phyloP scores from a whole-genome alignment of 768 basidiomycete genomes.

The Leccinum imitatum region DNA sequence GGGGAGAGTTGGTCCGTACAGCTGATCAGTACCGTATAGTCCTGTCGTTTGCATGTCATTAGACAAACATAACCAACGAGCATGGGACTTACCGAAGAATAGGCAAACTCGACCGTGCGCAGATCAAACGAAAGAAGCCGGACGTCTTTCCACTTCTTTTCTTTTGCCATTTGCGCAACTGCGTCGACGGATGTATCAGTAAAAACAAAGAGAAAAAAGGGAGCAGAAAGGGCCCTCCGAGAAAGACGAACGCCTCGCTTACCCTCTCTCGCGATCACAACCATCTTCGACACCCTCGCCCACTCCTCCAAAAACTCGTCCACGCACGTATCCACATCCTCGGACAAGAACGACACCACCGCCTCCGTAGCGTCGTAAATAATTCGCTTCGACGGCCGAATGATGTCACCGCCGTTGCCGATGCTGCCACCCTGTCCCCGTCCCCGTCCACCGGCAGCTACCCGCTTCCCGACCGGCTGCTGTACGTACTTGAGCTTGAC shows the following conservation, averaged over 20 bases:
- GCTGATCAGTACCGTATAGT: conserved; percentile 75
- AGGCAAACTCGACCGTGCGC: conserved; percentile 89
- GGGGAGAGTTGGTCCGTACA: conserved; percentile 74
- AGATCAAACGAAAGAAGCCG: conserved; percentile 87
- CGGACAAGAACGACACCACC: conserved; percentile 84
- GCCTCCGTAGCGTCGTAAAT: conserved; percentile 89
- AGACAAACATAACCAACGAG: background rate
- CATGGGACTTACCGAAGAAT: conserved; percentile 51
- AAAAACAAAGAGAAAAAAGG: background rate
- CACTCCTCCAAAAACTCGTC: conserved; percentile 91
- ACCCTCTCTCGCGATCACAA: conserved; percentile 91
- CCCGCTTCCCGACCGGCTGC: conserved; percentile 73
- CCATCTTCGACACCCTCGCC: conserved; percentile 91
- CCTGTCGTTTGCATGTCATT: conserved; percentile 37
- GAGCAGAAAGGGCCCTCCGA: background rate
- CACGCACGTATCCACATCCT: conserved; percentile 84
- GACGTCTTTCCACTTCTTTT: conserved; percentile 70
- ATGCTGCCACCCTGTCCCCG: background rate
- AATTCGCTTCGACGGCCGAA: conserved; percentile 83
- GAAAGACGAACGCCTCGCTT: conserved; percentile 13
- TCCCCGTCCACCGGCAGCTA: conserved; percentile 46
- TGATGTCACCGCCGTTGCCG: conserved; percentile 46
- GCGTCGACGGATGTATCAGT: background rate
- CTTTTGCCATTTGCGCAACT: conserved; percentile 85
- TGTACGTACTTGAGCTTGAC: conserved; percentile 91